Conservation (phyloP, 306 rosid genomes). For the Dalbergia cochinchinensis region DNA sequence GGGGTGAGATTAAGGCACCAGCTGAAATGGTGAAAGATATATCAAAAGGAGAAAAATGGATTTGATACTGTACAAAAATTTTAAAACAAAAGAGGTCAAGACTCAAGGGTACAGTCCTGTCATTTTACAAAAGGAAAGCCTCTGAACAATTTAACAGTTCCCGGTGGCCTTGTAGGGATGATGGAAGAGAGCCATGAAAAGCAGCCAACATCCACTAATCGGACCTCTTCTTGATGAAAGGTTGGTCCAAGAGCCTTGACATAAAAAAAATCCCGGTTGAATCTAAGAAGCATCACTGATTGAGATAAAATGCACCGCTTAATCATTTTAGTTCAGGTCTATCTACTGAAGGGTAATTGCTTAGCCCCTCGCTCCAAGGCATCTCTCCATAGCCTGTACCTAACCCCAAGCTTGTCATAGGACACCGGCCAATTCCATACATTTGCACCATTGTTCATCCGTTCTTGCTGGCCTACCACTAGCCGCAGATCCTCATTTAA, state of each 20-base stretch:
- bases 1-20: slow-evolving; percentile 44
- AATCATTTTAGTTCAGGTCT: slow-evolving; percentile 38
- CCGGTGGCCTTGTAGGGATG: slow-evolving; percentile 51
- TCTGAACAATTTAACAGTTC: slow-evolving; percentile 59
- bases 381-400: slow-evolving; percentile 81
- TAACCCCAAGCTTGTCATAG: slow-evolving; percentile 79
- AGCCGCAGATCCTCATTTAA: slow-evolving; percentile 81
- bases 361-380: slow-evolving; percentile 72
- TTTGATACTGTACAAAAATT: slow-evolving; percentile 54
- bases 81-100: slow-evolving; percentile 19
- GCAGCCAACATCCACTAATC: slow-evolving; percentile 25
- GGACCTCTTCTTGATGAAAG: slow-evolving; percentile 35
- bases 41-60: slow-evolving; percentile 6
- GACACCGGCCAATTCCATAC: slow-evolving; percentile 80
- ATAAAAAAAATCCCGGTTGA: slow-evolving; percentile 43
- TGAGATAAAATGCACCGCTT: slow-evolving; percentile 11
- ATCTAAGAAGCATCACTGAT: slow-evolving; percentile 34
- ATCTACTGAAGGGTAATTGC: slow-evolving; percentile 60
- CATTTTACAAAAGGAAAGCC: slow-evolving; percentile 54
- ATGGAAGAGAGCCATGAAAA: slow-evolving; percentile 31
- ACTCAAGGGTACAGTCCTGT: slow-evolving; percentile 48
- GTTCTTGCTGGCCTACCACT: slow-evolving; percentile 78
- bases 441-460: slow-evolving; percentile 72
- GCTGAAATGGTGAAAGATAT: slow-evolving; percentile 29
- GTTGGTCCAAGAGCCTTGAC: slow-evolving; percentile 19